Base-by-base conservation (phyloP, 345 rosid genomes). In the Pistacia vera region DNA sequence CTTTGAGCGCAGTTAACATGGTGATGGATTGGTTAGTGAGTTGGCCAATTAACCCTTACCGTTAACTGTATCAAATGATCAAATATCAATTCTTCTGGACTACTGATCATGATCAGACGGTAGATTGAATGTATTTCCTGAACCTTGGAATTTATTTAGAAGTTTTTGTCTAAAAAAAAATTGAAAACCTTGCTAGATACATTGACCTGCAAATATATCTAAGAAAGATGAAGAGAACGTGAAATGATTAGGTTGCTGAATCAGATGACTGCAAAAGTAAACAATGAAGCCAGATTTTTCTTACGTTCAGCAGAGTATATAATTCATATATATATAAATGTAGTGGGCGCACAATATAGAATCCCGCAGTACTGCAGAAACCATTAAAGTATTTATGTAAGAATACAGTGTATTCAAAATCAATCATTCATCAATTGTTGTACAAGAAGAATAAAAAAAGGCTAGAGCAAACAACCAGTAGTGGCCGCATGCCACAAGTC, bases 341-440 rank as follows among this genome's bases (percentile, higher is more conserved):
- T 63, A 33, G 72, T 72, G 77, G 25, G 33, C 62, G 55, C 58
- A 68, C 51, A 57, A 28, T 41, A 79, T 74, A 72, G 77, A 72
- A 60, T 73, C 73, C 63, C 66, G 9, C 36, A 59, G 20, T 75
- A 56, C 16, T 54, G 57, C 57, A 13, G 57, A 16, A 18, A 54
- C 18, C 57, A n/a, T 35, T 33, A 4, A 54, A 68, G 36, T 28
- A 28, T 41, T 5, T 16, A 62, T 14, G 11, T 49, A 41, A 28
- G 28, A 10, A 30, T 52, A 36, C 28, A 30, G 63, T 25, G 17
- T 11, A 46, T 55, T 66, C 54, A 71, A 56, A 28, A 12, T 56
- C 33, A 72, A 71, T 44, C 52, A 44, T 78, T 48, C 20, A 54
- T 28, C 72, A 60, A 46, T 4, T 44, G 44, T 3, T 63, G 62